Conservation (phyloP, 371 early-diverging fungal species). For the Entomophthora muscae region DNA sequence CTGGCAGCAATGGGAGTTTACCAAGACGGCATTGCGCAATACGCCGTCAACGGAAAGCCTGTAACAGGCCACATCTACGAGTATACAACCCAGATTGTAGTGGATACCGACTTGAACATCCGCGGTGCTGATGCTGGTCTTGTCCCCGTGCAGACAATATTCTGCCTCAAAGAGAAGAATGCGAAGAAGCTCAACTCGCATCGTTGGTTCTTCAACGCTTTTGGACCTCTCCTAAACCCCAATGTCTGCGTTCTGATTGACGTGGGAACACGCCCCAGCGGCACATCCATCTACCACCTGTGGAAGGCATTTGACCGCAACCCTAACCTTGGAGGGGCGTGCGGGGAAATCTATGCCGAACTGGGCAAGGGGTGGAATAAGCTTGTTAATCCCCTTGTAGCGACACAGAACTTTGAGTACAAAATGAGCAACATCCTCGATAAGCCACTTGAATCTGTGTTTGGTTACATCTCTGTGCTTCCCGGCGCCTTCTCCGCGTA, state of each 20-base stretch:
- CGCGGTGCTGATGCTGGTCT: slow-evolving; percentile 34
- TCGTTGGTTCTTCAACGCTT: slow-evolving; percentile 84
- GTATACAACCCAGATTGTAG: slow-evolving; percentile 59
- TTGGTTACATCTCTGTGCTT: slow-evolving; percentile 92
- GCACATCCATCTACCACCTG: slow-evolving; percentile 58
- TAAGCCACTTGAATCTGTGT: slow-evolving; percentile 89
- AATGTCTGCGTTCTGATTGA: slow-evolving; percentile 70
- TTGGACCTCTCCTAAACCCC: slow-evolving; percentile 53
- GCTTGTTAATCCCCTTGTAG: slow-evolving; percentile 72
- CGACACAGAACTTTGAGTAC: slow-evolving; percentile 92
- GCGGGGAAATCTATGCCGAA: slow-evolving; percentile 76
- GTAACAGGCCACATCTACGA: slow-evolving; percentile 78
- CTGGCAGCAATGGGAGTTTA: slow-evolving; percentile 72
- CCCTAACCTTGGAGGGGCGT: slow-evolving; percentile 60
- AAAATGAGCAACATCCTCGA: slow-evolving; percentile 94
- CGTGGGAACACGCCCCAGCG: slow-evolving; percentile 70
- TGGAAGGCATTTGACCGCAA: slow-evolving; percentile 71
- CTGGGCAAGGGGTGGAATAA: slow-evolving; percentile 33
- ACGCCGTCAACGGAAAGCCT: slow-evolving; percentile 30
- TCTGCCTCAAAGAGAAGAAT: slow-evolving; percentile 70
- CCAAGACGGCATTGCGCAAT: slow-evolving; percentile 60
- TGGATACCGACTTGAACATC: slow-evolving; percentile 32
- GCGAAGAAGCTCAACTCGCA: slow-evolving; percentile 75
- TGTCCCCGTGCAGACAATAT: slow-evolving; percentile 67
- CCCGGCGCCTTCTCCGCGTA: slow-evolving; percentile 97